Evolutionary conservation across 2,329 filamentous ascomycete genomes (phyloP).

Genomic region (Trichoderma endophyticum): DNA sequence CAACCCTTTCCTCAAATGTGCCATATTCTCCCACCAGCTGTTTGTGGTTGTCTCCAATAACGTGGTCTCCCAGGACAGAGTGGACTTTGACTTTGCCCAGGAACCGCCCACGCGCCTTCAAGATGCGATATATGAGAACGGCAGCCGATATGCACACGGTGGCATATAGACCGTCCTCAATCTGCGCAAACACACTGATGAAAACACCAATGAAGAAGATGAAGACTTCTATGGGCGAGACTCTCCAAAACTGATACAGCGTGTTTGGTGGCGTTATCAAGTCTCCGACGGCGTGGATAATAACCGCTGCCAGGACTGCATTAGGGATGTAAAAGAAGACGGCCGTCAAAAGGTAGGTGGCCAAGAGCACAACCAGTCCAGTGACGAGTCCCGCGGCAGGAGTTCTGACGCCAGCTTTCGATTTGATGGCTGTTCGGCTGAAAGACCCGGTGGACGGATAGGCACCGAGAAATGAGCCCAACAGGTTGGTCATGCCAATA

Average conservation of each 20-base stretch:
- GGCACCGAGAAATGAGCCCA: conserved; percentile 86
- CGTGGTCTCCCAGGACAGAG: conserved; percentile 74
- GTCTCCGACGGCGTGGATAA: conserved; percentile 93
- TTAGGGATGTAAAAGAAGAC: conserved; percentile 94
- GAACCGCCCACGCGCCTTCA: conserved; percentile 79
- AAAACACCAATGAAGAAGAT: conserved; percentile 94
- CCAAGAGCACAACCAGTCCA: conserved; percentile 77
- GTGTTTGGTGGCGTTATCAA: conserved; percentile 88
- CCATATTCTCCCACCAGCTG: conserved; percentile 52
- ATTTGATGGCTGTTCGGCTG: conserved; percentile 93
- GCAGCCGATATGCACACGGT: conserved; percentile 76
- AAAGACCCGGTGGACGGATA: conserved; percentile 96
- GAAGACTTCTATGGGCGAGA: conserved; percentile 83
- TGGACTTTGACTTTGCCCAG: conserved; percentile 67
- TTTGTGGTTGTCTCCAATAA: conserved; percentile 59
- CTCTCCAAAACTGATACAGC: conserved; percentile 91
- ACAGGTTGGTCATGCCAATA: conserved; percentile 84
- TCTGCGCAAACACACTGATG: conserved; percentile 81
- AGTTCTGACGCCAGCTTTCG: conserved; percentile 90
- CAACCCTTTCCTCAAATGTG: conserved; percentile 44
- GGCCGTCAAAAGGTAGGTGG: conserved; percentile 81
- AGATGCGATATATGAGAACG: conserved; percentile 76
- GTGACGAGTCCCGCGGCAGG: conserved; percentile 89
- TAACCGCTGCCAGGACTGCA: conserved; percentile 77
- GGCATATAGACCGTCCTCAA: conserved; percentile 89